Conservation (phyloP, 306 rosid genomes). For the Dalbergia oliveri region DNA sequence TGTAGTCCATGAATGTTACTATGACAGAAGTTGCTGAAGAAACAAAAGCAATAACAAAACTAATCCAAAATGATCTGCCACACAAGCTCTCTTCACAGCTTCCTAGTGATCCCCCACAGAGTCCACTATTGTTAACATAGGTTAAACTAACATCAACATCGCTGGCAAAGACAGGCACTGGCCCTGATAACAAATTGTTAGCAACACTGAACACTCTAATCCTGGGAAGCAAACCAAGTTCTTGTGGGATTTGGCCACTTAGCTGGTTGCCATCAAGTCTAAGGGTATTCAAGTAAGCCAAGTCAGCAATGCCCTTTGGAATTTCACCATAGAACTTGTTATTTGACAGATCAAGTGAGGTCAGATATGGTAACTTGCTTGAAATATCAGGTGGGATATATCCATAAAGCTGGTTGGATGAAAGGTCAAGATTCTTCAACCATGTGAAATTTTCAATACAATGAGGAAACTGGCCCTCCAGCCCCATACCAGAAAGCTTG, state of each 20-base stretch:
- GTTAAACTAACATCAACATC: not conserved
- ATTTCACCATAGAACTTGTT: slow-evolving; percentile 50
- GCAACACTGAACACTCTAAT: slow-evolving; percentile 27
- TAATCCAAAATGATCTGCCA: slow-evolving; percentile 33
- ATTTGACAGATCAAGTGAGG: slow-evolving; percentile 47
- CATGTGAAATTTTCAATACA: slow-evolving; percentile 32
- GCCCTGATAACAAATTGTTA: slow-evolving; percentile 47
- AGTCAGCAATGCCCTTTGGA: slow-evolving; percentile 38
- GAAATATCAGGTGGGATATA: slow-evolving; percentile 42
- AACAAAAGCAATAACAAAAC: slow-evolving; percentile 46
- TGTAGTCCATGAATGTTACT: not conserved
- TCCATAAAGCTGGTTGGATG: slow-evolving; percentile 42
- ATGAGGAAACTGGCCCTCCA: slow-evolving; percentile 47
- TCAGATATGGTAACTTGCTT: not conserved
- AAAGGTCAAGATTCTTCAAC: slow-evolving; percentile 37
- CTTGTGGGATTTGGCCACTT: slow-evolving; percentile 47
- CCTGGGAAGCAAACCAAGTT: slow-evolving; percentile 37
- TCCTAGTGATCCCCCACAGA: slow-evolving; percentile 48
- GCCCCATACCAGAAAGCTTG: slow-evolving; percentile 30
- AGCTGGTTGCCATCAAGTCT: slow-evolving; percentile 46
- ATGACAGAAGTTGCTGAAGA: slow-evolving; percentile 32
- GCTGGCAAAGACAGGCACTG: slow-evolving; percentile 37
- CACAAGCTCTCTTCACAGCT: slow-evolving; percentile 25
- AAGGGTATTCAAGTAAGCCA: slow-evolving; percentile 34
- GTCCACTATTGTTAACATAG: slow-evolving; percentile 47